Percentiles rank a stretch among this genome's conserved stretches.
Evolutionary conservation across 2,329 filamentous ascomycete genomes (phyloP).

Genomic region (Emericellopsis cladophorae): DNA sequence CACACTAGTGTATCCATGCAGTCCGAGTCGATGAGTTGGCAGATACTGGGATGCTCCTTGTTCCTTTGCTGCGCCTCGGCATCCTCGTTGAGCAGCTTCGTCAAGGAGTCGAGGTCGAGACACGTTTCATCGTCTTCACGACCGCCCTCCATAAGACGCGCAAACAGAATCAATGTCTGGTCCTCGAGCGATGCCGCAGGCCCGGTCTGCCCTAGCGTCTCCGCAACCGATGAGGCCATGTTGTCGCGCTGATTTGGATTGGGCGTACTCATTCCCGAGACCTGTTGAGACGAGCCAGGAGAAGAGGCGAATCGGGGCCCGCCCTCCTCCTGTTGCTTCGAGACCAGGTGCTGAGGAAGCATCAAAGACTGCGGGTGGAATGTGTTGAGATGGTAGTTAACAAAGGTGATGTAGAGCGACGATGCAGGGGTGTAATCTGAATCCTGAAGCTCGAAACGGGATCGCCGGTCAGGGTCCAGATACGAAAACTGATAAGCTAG

Average conservation of each 20-base stretch:
- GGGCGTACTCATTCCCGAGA: not conserved
- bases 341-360: not conserved
- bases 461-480: too few relatives aligned
- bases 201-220: conserved; percentile 16
- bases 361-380: not conserved
- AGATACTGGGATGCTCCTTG: conserved; percentile 32
- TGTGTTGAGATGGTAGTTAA: not conserved
- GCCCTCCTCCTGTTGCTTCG: too few relatives aligned
- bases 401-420: not conserved
- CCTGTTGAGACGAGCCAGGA: not conserved
- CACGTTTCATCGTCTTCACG: conserved; percentile 67
- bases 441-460: too few relatives aligned
- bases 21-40: conserved; percentile 55
- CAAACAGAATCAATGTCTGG: conserved; percentile 65
- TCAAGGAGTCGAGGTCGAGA: conserved; percentile 42
- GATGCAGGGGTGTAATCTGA: too few relatives aligned
- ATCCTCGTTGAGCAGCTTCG: conserved; percentile 46
- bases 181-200: conserved; percentile 35
- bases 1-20: conserved; percentile 77
- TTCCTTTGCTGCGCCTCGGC: conserved; percentile 28
- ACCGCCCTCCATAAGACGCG: conserved; percentile 81
- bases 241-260: not conserved
- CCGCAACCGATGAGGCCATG: conserved; percentile 20
- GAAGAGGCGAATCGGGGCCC: not conserved
- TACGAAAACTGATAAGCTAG: too few relatives aligned